Evolutionary conservation across 371 early-diverging fungal species (phyloP), one percentile per base, ranked within the genome.

Genomic region (Dichotomocladium elegans): DNA sequence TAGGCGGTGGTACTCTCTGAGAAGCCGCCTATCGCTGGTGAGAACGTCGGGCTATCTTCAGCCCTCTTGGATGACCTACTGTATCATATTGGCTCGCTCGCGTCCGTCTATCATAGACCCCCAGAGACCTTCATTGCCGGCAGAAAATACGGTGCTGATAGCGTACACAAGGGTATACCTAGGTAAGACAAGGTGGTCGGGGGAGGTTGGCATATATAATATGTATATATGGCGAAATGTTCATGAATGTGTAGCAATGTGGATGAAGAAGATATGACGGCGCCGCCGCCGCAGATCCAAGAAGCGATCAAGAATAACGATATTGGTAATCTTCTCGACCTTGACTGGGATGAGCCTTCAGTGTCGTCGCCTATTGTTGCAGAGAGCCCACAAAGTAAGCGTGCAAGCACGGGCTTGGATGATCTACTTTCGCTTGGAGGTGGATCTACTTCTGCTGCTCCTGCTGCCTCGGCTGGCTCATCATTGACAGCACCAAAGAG

Each of bases 41-140:
- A 95, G 57, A 82, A 80, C 42, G 83, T 82, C 37, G 82, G 86
- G n/a, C 82, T 98, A 30, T 86, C 87, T 55, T 78, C 86, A 48
- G 80, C 81, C 31, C 61, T 95, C 28, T 77, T 96, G 29, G 96
- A 96, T 40, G 93, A 95, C 48, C 73, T 98, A 41, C 71, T 97
- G 29, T 74, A 80, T 52, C 85, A 98, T 52, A 87, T 98, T 49
- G 88, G 90, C 35, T 88, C 88, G 7, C 68, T 98, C 26, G 89
- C 96, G 10, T 91, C 96, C 6, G 91, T 98, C 7, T 94, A 96
- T 65, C 94, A 96, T 66, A 94, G 94, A 62, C 89, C 95, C 21
- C 89, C 96, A 3, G 79, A 84, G 28, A 77, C 87, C 0, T 90
- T 89, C 57, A 85, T 91, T 64, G 83, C 84, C 21, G 86, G 85